Conservation (phyloP, 2,329 filamentous ascomycete genomes). For the Ophiostoma himal-ulmi region DNA sequence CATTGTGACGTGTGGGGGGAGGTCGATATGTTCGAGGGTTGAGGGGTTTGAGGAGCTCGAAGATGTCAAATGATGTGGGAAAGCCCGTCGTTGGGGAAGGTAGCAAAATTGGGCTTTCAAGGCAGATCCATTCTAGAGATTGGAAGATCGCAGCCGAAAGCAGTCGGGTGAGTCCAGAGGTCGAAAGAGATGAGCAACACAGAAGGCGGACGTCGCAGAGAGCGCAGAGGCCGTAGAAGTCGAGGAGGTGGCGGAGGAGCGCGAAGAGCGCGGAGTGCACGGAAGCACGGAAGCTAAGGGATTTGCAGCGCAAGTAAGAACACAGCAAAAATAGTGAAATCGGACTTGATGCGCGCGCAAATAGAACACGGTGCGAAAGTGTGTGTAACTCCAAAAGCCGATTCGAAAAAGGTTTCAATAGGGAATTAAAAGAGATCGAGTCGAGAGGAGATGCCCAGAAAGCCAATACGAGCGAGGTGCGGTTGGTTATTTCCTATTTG, state of each 20-base stretch:
- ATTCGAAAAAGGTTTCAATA: background rate
- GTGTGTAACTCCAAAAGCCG: background rate
- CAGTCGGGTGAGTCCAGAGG: background rate
- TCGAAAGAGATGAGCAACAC: too few relatives aligned
- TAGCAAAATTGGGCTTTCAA: background rate
- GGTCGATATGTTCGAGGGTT: background rate
- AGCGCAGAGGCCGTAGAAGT: background rate
- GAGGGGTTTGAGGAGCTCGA: background rate
- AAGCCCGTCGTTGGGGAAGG: background rate
- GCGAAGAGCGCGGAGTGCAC: background rate
- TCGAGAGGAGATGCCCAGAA: conserved; percentile 1
- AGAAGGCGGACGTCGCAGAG: background rate
- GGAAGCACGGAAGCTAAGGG: background rate
- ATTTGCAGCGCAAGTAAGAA: background rate
- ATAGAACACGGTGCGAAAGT: background rate
- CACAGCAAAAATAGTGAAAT: background rate
- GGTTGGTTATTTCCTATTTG: background rate
- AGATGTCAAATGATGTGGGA: background rate
- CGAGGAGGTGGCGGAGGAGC: background rate
- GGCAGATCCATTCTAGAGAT: conserved; percentile 3
- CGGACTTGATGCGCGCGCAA: background rate
- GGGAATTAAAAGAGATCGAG: background rate
- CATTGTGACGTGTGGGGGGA: conserved; percentile 37
- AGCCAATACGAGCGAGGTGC: conserved; percentile 3
- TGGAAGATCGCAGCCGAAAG: background rate